phyloP scores from a whole-genome alignment of 768 basidiomycete genomes.

The Boletus huronensis region DNA sequence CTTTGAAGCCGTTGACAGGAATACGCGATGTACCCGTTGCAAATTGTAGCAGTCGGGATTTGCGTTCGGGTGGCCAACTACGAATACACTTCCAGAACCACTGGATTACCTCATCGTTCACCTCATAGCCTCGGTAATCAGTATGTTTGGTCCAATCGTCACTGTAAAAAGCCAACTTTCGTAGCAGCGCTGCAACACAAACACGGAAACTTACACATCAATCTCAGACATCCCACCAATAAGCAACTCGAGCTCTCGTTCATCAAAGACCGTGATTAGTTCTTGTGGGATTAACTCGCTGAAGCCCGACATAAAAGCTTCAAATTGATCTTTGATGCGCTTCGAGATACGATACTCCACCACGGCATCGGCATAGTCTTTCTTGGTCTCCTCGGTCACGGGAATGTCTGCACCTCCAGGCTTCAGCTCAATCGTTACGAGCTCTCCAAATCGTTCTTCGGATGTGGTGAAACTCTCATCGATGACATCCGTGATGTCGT shows the following conservation, averaged over 20 bases:
- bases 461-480: constrained; percentile 97
- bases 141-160: constrained; percentile 99
- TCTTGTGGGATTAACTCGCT: constrained; percentile 99
- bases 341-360: constrained; percentile 97
- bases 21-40: constrained; percentile 96
- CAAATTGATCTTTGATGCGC: constrained; percentile 98
- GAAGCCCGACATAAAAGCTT: constrained; percentile 99
- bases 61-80: constrained; percentile 97
- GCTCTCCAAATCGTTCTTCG: constrained; percentile 97
- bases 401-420: constrained; percentile 80
- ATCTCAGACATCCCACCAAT: constrained; percentile 99
- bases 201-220: constrained; percentile 70
- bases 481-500: constrained; percentile 97
- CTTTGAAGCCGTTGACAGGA: constrained; percentile 98
- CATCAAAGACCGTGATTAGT: constrained; percentile 96
- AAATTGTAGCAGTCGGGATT: constrained; percentile 93
- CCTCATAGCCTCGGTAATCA: constrained; percentile 95
- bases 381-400: constrained; percentile 98
- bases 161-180: constrained; percentile 34
- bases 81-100: constrained; percentile 99
- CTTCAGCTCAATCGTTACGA: constrained; percentile 94
- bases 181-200: neutral
- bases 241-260: constrained; percentile 92
- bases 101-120: constrained; percentile 93
- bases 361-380: constrained; percentile 91